A percentile compares a stretch with the other conserved stretches of the same genome.
Evolutionary conservation across 495 filamentous ascomycete species (phyloP).

Genomic region (Lentithecium fluviatile): DNA sequence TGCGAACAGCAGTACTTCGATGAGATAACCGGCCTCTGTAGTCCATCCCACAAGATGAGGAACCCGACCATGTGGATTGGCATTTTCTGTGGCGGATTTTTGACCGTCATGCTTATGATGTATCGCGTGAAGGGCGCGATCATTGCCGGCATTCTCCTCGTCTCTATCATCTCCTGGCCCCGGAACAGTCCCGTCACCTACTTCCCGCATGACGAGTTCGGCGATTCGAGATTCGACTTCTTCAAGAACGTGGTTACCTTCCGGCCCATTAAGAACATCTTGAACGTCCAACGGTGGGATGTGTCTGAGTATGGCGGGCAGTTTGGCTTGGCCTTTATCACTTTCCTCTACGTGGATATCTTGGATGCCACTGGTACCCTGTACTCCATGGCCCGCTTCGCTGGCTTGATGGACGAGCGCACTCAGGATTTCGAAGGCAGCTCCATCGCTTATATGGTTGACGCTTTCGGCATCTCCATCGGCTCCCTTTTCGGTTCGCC

Average conservation of each 20-base stretch:
- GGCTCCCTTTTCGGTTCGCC: conserved; percentile 71
- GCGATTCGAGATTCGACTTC: conserved; percentile 69
- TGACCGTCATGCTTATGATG: conserved; percentile 75
- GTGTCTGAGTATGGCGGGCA: conserved; percentile 61
- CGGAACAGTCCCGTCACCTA: conserved; percentile 69
- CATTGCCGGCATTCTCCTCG: conserved; percentile 74
- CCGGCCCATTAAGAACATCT: conserved; percentile 65
- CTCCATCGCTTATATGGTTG: conserved; percentile 73
- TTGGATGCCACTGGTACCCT: conserved; percentile 70
- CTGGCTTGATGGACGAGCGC: conserved; percentile 66
- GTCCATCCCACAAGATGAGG: conserved; percentile 62
- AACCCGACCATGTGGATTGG: conserved; percentile 79
- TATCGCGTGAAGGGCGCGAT: conserved; percentile 81
- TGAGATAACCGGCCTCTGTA: conserved; percentile 52
- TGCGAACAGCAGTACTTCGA: conserved; percentile 49
- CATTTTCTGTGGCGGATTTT: conserved; percentile 75
- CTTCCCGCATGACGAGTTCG: conserved; percentile 68
- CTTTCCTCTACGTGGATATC: conserved; percentile 84
- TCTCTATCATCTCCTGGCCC: conserved; percentile 83
- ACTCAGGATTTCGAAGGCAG: conserved; percentile 79
- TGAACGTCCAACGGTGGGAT: conserved; percentile 68
- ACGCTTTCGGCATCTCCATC: conserved; percentile 74
- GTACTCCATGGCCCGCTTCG: conserved; percentile 81
- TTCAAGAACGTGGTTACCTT: conserved; percentile 81
- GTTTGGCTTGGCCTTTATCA: conserved; percentile 76